Evolutionary conservation across 106 monocot genomes (phyloP).

Genomic region (Apostasia shenzhenica): DNA sequence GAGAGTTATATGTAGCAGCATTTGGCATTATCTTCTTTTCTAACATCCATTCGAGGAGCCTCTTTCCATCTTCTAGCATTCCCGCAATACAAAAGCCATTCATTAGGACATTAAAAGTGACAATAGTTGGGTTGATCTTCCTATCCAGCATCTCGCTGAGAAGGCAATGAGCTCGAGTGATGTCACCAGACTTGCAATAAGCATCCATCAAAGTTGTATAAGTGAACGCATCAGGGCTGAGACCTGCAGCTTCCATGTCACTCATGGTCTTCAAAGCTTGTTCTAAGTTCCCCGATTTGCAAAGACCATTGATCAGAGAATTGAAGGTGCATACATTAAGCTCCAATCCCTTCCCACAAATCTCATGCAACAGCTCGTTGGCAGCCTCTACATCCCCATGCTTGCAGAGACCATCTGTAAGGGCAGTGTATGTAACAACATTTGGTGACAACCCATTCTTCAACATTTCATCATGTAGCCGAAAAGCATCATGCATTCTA

Average conservation of each 20-base stretch:
- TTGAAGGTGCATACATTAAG: constrained; percentile 77
- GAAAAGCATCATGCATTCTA: constrained; percentile 61
- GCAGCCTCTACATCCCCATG: constrained; percentile 71
- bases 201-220: constrained; percentile 95
- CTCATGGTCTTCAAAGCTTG: constrained; percentile 69
- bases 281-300: constrained; percentile 76
- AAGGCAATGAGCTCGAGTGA: constrained; percentile 47
- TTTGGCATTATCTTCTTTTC: constrained; percentile 62
- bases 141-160: constrained; percentile 76
- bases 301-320: constrained; percentile 88
- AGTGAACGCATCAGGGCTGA: constrained; percentile 66
- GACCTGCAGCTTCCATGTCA: constrained; percentile 82
- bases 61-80: constrained; percentile 67
- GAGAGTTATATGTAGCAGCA: constrained; percentile 68
- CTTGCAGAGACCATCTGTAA: constrained; percentile 93
- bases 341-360: constrained; percentile 59
- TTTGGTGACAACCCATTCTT: constrained; percentile 53
- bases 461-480: constrained; percentile 71
- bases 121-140: constrained; percentile 63
- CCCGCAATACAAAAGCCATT: constrained; percentile 68
- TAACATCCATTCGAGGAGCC: constrained; percentile 82
- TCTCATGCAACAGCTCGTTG: constrained; percentile 89
- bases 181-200: constrained; percentile 65
- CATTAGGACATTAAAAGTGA: constrained; percentile 97
- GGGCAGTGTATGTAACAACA: constrained; percentile 83